Percentiles rank a stretch among this genome's conserved stretches.
phyloP scores from a whole-genome alignment of 2,329 filamentous ascomycete species.

The Hansfordia pulvinata region DNA sequence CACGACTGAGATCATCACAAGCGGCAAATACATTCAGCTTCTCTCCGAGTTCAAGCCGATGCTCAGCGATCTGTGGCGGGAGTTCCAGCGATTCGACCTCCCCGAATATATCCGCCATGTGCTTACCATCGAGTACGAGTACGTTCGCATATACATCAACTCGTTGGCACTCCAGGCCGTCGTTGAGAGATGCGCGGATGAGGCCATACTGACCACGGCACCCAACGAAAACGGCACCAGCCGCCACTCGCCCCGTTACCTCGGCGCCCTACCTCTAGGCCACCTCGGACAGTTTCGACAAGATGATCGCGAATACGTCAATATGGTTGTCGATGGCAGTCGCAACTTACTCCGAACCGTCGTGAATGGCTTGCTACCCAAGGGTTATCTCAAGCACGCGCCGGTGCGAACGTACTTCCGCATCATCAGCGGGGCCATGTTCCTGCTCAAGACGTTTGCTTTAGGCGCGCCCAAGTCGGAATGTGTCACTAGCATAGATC shows the following conservation, averaged over 20 bases:
- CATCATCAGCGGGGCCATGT: constrained; percentile 77
- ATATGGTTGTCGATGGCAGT: constrained; percentile 64
- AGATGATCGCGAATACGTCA: constrained; percentile 59
- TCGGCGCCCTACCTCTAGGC: constrained; percentile 49
- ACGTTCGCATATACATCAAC: constrained; percentile 88
- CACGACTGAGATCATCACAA: constrained; percentile 80
- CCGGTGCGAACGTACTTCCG: constrained; percentile 77
- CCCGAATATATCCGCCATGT: constrained; percentile 59
- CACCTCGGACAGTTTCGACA: constrained; percentile 50
- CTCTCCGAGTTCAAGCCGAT: constrained; percentile 73
- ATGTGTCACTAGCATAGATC: constrained; percentile 57
- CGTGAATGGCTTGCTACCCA: constrained; percentile 60
- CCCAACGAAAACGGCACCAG: constrained; percentile 24
- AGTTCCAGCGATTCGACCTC: constrained; percentile 66
- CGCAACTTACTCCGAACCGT: constrained; percentile 66
- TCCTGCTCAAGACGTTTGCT: constrained; percentile 72
- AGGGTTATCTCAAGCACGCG: constrained; percentile 67
- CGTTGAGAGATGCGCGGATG: constrained; percentile 78
- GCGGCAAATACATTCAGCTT: constrained; percentile 67
- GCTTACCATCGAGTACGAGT: constrained; percentile 88
- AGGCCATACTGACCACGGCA: no score
- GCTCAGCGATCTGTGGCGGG: constrained; percentile 63
- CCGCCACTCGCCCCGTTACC: constrained; percentile 47
- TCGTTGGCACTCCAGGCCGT: constrained; percentile 89
- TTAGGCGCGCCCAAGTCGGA: constrained; percentile 68